phyloP scores from a whole-genome alignment of 805 yeast species.

The Lachancea dasiensis region DNA sequence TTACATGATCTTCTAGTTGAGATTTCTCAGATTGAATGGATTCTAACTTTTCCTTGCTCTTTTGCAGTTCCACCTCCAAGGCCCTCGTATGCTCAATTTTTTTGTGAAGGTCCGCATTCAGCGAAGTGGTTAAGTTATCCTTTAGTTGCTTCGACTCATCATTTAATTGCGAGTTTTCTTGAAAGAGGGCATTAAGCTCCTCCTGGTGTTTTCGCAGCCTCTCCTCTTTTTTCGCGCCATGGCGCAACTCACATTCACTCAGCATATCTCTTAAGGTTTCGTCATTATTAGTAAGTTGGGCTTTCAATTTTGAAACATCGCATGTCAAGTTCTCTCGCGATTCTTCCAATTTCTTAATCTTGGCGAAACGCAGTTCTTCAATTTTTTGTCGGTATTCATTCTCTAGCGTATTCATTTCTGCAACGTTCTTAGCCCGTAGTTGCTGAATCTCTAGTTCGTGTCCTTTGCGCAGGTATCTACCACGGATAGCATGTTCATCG shows the following conservation, averaged over 20 bases:
- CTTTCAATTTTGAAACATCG: conserved; percentile 30
- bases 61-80: conserved; percentile 15
- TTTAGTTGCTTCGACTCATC: conserved; percentile 24
- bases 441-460: conserved; percentile 33
- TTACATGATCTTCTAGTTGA: conserved; percentile 26
- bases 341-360: conserved; percentile 30
- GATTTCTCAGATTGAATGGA: conserved; percentile 22
- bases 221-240: conserved; percentile 17
- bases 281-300: conserved; percentile 21
- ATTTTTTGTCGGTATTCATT: conserved; percentile 34
- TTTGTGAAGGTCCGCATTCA: conserved; percentile 14
- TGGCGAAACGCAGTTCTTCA: conserved; percentile 34
- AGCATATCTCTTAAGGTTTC: conserved; percentile 13
- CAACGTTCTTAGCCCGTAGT: conserved; percentile 33
- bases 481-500: conserved; percentile 25
- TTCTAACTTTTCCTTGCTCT: conserved; percentile 20
- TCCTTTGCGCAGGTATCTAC: conserved; percentile 22
- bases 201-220: conserved; percentile 25
- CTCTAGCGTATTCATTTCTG: conserved; percentile 33
- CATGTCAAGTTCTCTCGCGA: conserved; percentile 25
- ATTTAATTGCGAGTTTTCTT: conserved; percentile 22
- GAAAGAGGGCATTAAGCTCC: conserved; percentile 27
- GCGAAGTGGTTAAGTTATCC: conserved; percentile 11
- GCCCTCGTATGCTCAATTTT: conserved; percentile 10
- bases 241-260: conserved; percentile 17